These are phyloP conservation scores for Emericellopsis cladophorae DNA, from an alignment of 2,329 filamentous ascomycete species.

Conservation along the genomic window DNA sequence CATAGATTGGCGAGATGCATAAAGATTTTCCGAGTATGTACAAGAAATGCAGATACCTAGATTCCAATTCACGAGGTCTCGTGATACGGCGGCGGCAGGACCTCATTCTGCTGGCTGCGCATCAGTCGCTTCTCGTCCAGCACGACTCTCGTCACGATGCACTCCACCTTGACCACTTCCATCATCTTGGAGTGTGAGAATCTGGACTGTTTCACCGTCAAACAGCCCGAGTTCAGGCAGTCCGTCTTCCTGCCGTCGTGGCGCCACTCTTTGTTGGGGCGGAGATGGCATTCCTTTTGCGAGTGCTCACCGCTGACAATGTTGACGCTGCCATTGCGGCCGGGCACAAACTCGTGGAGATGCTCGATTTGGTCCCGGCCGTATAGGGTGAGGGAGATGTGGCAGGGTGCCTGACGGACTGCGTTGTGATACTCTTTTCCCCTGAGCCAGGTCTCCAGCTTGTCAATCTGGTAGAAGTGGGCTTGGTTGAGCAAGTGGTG, in stretches of 20 bases:
- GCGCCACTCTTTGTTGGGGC: constrained; percentile 1
- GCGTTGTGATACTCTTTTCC: constrained; percentile 3
- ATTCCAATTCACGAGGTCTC: not conserved
- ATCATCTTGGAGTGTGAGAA: not conserved
- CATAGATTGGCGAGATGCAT: too few species aligned
- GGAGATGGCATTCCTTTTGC: not conserved
- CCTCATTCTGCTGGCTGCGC: constrained; percentile 3
- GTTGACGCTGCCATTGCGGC: not conserved
- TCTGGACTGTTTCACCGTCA: not conserved
- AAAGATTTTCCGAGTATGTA: too few species aligned
- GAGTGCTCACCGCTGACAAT: not conserved
- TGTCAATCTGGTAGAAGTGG: constrained; percentile 15
- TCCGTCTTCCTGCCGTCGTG: constrained; percentile 1
- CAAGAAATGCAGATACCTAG: too few species aligned
- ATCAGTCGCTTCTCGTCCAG: constrained; percentile 3
- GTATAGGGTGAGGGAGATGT: not conserved
- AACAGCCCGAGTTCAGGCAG: constrained; percentile 1
- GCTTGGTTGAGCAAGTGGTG: constrained; percentile 17
- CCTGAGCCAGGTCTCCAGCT: constrained; percentile 12
- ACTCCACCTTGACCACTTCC: constrained; percentile 4
- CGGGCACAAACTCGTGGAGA: constrained; percentile 1
- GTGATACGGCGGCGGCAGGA: constrained; percentile 8
- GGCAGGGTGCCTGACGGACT: not conserved
- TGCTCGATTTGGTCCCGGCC: constrained; percentile 2
- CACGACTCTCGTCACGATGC: constrained; percentile 6